phyloP scores from a whole-genome alignment of 2,329 filamentous ascomycete genomes.

The Colletotrichum sp. region DNA sequence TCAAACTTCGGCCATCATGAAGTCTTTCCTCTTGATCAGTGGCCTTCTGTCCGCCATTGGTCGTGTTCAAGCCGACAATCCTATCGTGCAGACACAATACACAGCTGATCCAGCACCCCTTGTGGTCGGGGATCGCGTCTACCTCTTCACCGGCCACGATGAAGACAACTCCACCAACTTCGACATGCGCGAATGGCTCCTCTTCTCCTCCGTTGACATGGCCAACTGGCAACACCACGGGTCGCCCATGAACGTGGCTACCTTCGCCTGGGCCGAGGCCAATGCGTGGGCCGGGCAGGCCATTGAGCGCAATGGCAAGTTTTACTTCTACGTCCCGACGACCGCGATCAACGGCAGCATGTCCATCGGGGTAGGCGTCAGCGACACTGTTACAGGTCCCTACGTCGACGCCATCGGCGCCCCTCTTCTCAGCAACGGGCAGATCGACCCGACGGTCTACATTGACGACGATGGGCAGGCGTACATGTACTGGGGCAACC shows the following conservation, averaged over 20 bases:
- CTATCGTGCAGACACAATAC: background rate
- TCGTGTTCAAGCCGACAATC: background rate
- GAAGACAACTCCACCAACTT: constrained; percentile 29
- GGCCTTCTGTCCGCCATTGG: background rate
- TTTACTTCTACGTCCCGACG: constrained; percentile 35
- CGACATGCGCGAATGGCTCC: constrained; percentile 36
- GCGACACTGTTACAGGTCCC: background rate
- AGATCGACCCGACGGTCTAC: constrained; percentile 44
- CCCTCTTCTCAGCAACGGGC: background rate
- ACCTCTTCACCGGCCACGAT: constrained; percentile 36
- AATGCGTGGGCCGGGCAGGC: constrained; percentile 39
- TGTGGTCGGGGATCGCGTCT: constrained; percentile 30
- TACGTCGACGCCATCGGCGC: background rate
- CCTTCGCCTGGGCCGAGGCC: constrained; percentile 36
- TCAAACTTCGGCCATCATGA: background rate
- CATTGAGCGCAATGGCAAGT: constrained; percentile 34
- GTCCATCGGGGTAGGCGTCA: background rate
- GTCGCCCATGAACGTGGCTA: constrained; percentile 26
- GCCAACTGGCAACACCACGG: constrained; percentile 38
- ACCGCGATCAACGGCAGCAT: constrained; percentile 26
- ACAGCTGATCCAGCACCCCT: constrained; percentile 29
- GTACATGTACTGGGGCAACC: constrained; percentile 30
- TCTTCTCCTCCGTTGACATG: constrained; percentile 37
- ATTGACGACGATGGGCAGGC: constrained; percentile 48
- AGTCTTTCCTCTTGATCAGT: background rate